Conservation (phyloP, 1,139 yeast genomes). For the Spencermartinsiella ligniputridi region DNA sequence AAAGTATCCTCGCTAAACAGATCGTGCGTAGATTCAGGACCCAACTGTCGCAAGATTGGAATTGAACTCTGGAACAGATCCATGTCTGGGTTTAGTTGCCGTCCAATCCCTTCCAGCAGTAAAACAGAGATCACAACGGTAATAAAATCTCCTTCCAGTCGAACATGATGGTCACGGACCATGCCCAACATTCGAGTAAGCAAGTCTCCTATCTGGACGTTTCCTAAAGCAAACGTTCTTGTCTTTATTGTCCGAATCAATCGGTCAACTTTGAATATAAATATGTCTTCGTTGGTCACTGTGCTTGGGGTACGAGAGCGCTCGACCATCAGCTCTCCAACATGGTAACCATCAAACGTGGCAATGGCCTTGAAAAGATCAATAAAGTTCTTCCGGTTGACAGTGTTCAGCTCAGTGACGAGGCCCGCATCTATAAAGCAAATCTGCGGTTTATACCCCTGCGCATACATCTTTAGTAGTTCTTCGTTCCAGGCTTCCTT, state of each 20-base stretch:
- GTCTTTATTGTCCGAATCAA: slow-evolving; percentile 76
- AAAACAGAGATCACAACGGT: slow-evolving; percentile 90
- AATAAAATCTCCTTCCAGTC: slow-evolving; percentile 96
- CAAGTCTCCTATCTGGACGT: slow-evolving; percentile 86
- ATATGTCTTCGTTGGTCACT: slow-evolving; percentile 75
- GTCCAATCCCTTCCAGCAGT: slow-evolving; percentile 87
- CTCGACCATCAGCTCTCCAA: slow-evolving; percentile 94
- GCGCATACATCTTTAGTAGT: slow-evolving; percentile 47
- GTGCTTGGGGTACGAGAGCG: slow-evolving; percentile 93
- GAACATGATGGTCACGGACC: slow-evolving; percentile 92
- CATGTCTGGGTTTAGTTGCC: slow-evolving; percentile 86
- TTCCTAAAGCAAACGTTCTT: slow-evolving; percentile 88
- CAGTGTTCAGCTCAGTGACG: slow-evolving; percentile 78
- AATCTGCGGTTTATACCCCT: slow-evolving; percentile 78
- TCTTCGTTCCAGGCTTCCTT: slow-evolving; percentile 43
- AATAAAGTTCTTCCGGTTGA: slow-evolving; percentile 77
- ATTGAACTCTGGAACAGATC: slow-evolving; percentile 93
- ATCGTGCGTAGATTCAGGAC: slow-evolving; percentile 44
- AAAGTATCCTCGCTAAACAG: slow-evolving; percentile 56
- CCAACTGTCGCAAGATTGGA: slow-evolving; percentile 81
- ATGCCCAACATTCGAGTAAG: slow-evolving; percentile 79
- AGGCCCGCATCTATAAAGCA: slow-evolving; percentile 92
- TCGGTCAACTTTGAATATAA: slow-evolving; percentile 81
- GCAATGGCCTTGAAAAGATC: slow-evolving; percentile 86
- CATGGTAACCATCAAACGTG: slow-evolving; percentile 87